Evolutionary conservation across 1,284 basidiomycete species (phyloP).

Genomic region (Athelia psychrophila): DNA sequence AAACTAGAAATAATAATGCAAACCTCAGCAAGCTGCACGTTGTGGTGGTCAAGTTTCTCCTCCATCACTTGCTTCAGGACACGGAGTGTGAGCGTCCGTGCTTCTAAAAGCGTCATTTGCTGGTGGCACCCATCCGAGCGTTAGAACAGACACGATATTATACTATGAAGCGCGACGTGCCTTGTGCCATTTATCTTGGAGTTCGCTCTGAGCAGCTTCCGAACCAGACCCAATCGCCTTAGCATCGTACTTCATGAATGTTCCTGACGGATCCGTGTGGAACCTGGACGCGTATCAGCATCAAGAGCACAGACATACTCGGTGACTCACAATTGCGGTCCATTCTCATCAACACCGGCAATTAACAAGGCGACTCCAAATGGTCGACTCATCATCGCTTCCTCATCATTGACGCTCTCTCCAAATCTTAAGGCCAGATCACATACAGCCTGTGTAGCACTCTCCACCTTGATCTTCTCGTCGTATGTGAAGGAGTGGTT

Average conservation of each 20-base stretch:
- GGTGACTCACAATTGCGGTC: constrained; percentile 82
- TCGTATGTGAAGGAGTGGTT: constrained; percentile 98
- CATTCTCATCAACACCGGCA: constrained; percentile 94
- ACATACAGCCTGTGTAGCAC: constrained; percentile 96
- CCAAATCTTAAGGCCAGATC: constrained; percentile 97
- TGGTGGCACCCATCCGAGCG: constrained; percentile 28
- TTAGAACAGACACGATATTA: too few species aligned
- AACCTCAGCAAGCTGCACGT: constrained; percentile 95
- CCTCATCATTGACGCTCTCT: constrained; percentile 98
- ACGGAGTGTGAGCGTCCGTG: constrained; percentile 82
- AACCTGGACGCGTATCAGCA: constrained; percentile 48
- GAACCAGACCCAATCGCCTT: constrained; percentile 99
- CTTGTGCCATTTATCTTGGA: constrained; percentile 98
- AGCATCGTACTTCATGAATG: constrained; percentile 95
- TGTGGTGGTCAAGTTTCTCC: constrained; percentile 97
- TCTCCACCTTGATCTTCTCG: constrained; percentile 96
- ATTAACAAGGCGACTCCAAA: constrained; percentile 98
- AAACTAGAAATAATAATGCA: constrained; percentile 15
- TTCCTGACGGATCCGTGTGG: constrained; percentile 99
- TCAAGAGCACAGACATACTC: constrained; percentile 5
- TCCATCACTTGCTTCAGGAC: constrained; percentile 99
- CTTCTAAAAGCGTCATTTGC: constrained; percentile 93
- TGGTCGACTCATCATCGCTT: constrained; percentile 98
- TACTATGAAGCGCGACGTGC: constrained; percentile 39
- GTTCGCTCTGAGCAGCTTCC: constrained; percentile 94